These are phyloP conservation scores for Eucalyptus shirleyi DNA, from an alignment of 345 rosid genomes.

Conservation along the genomic window DNA sequence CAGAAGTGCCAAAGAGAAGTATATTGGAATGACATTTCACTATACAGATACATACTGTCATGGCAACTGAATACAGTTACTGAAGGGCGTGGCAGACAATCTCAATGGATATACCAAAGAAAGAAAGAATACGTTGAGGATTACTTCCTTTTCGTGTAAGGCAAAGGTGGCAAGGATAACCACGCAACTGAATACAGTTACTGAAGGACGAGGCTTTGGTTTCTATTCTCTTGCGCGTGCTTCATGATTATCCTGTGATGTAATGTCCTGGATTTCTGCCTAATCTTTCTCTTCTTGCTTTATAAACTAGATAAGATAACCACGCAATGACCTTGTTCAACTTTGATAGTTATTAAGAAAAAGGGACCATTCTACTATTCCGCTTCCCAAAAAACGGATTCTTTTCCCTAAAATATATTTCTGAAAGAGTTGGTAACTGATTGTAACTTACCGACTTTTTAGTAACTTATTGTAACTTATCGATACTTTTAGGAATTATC, in stretches of 20 bases:
- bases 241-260: not conserved
- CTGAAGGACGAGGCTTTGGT: not conserved
- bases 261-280: not conserved
- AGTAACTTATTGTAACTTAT: no score
- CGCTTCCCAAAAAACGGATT: not conserved
- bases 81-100: not conserved
- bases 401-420: not conserved
- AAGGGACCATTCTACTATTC: not conserved
- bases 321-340: not conserved
- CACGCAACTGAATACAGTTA: no score
- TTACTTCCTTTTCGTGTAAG: not conserved
- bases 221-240: not conserved
- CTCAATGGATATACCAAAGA: not conserved
- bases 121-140: not conserved
- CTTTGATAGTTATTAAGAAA: not conserved
- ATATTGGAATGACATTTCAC: not conserved
- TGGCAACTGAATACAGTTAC: not conserved
- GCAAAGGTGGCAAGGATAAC: not conserved
- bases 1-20: not conserved
- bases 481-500: not conserved
- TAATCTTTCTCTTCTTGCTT: not conserved
- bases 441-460: no score
- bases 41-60: not conserved
- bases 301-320: not conserved
- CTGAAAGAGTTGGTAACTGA: not conserved